Evolutionary conservation across 2,329 filamentous ascomycete species (phyloP), one percentile per base, ranked within the genome.

Genomic region (Ceratocystis colombiana): DNA sequence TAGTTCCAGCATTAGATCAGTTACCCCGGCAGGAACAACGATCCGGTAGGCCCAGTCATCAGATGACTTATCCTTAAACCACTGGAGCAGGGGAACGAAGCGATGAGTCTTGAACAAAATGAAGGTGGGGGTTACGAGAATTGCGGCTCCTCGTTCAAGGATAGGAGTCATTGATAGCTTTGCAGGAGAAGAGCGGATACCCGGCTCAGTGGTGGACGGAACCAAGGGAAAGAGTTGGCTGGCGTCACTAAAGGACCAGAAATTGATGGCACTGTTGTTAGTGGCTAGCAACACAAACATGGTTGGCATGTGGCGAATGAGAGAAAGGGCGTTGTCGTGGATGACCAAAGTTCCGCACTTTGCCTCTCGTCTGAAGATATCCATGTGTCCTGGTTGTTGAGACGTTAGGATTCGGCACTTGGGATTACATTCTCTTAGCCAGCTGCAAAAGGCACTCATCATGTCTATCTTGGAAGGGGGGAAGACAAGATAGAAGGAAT

Each of bases 401-500:
- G 76, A 77, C 5, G 73, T 75, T 37, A 75, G 78, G 8, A 84
- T 73, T 20, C 73, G 75, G 69, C 77, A 80, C 1, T 74, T 69
- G 0, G 74, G 69, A 41, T 79, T 75, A 45, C 73, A 75, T 3
- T 70, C 70, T 5, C 73, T 73, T 8, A 84, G 70, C 80, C 80
- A 84, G 20, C 73, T 71, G 33, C 71, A 74, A 1, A 83, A n/a
- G 7, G 79, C 74, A 7, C 73, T 69, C 20, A 74, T 73, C 46
- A 76, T 75, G 10, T 73, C 66, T 6, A 69, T 66, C 33, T 73
- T 73, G 1, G 75, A 73, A 0, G 71, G 70, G 0, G 82, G 80
- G 62, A 84, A 84, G 1, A 78, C 73, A 1, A 85, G 71, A 68
- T 79, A 84, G 69, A 83, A 79, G 28, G 71, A 72, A 61, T 74